phyloP scores from a whole-genome alignment of 805 yeast genomes.

The Cyberlindnera americana region DNA sequence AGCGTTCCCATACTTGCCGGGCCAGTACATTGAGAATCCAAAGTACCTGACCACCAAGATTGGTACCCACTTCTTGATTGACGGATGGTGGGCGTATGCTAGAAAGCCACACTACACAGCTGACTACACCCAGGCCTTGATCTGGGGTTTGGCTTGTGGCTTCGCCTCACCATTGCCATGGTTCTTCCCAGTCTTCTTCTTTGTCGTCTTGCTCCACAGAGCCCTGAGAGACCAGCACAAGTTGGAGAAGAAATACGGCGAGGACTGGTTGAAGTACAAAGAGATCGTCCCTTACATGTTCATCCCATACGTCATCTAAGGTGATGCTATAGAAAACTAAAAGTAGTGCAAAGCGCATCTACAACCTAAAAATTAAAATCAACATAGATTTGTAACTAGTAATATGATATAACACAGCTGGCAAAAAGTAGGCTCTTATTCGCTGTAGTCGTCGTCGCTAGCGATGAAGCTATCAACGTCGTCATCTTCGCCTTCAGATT shows the following conservation, averaged over 20 bases:
- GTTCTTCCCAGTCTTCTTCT: slow-evolving; percentile 93
- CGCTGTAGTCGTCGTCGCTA: slow-evolving; percentile 18
- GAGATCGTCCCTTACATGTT: slow-evolving; percentile 88
- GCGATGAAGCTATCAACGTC: slow-evolving; percentile 7
- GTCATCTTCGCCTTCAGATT: slow-evolving; percentile 14
- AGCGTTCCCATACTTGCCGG: slow-evolving; percentile 91
- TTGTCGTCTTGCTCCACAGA: slow-evolving; percentile 83
- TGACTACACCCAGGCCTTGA: slow-evolving; percentile 79
- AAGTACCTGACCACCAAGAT: slow-evolving; percentile 77
- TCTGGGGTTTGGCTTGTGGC: slow-evolving; percentile 94
- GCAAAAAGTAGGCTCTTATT: slow-evolving; percentile 4
- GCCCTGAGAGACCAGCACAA: slow-evolving; percentile 83
- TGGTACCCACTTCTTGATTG: slow-evolving; percentile 82
- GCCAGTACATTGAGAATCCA: slow-evolving; percentile 79
- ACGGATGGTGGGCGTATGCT: slow-evolving; percentile 93
- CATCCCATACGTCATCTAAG: slow-evolving; percentile 77
- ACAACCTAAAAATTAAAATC: too few relatives aligned
- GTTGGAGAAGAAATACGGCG: slow-evolving; percentile 85
- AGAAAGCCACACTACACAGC: slow-evolving; percentile 95
- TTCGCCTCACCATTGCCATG: slow-evolving; percentile 86
- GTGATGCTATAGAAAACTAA: too few relatives aligned
- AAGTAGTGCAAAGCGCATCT: too few relatives aligned
- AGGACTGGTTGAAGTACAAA: slow-evolving; percentile 86
- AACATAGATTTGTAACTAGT: not conserved
- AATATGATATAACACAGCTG: not conserved